A percentile compares a stretch with the other conserved stretches of the same genome.
Evolutionary conservation across 2,329 filamentous ascomycete genomes (phyloP).

Genomic region (Tolypocladium tropicale): DNA sequence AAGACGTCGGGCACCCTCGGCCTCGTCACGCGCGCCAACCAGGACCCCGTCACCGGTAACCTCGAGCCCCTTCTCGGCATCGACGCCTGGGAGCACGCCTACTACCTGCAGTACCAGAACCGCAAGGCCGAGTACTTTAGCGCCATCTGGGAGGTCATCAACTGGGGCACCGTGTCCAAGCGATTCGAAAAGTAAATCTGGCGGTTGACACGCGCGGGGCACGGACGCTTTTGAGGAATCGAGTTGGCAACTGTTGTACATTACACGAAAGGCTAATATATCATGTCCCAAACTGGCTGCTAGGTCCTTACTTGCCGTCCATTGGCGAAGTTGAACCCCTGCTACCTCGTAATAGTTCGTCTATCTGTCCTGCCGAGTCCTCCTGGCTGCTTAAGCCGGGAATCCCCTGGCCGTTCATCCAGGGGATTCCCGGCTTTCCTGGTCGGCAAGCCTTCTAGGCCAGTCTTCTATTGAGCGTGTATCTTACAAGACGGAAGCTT

Average conservation of each 20-base stretch:
- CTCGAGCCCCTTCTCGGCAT: constrained; percentile 77
- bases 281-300: constrained; percentile 2
- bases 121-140: constrained; percentile 93
- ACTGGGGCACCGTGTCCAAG: constrained; percentile 85
- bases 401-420: too few species aligned
- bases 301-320: background rate
- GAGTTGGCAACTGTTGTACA: background rate
- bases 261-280: constrained; percentile 1
- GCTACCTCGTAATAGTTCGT: background rate
- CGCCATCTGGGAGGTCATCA: constrained; percentile 89
- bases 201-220: background rate
- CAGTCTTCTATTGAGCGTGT: background rate
- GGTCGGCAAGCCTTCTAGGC: background rate
- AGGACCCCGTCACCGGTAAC: constrained; percentile 79
- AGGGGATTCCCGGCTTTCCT: too few species aligned
- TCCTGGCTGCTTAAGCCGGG: too few species aligned
- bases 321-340: background rate
- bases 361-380: background rate
- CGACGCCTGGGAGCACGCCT: constrained; percentile 94
- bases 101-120: constrained; percentile 95
- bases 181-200: constrained; percentile 47
- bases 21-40: constrained; percentile 69
- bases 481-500: background rate
- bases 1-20: constrained; percentile 49
- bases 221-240: background rate